Percentiles rank a stretch among this genome's conserved stretches.
Conservation (phyloP, 2,329 filamentous ascomycete genomes). For the Colletotrichum sp. region DNA sequence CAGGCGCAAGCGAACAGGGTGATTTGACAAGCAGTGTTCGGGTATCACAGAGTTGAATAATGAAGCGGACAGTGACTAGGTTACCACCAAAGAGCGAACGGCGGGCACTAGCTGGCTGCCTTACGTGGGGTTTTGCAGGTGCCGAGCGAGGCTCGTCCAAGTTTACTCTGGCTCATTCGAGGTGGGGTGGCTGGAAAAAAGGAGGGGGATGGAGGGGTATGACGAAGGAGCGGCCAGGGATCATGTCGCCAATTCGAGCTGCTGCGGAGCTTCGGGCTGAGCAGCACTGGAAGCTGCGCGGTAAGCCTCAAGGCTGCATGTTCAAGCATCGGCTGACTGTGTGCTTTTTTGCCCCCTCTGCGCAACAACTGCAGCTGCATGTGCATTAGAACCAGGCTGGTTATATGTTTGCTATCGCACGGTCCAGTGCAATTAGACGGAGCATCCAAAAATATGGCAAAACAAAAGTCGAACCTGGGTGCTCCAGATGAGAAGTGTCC, state of each 20-base stretch:
- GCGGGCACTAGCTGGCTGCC: not conserved
- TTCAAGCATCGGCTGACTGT: not conserved
- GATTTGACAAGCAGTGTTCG: not conserved
- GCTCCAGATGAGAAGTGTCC: constrained; percentile 30
- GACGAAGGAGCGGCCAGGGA: constrained; percentile 7
- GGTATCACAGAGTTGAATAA: not conserved
- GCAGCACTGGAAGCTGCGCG: not conserved
- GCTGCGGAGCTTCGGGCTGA: not conserved
- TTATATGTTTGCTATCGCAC: not conserved
- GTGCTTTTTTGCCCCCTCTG: not conserved
- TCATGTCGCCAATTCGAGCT: not conserved
- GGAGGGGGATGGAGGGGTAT: constrained; percentile 9
- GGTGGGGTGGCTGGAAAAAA: constrained; percentile 1
- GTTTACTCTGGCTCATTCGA: not conserved
- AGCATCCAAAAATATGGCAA: not conserved
- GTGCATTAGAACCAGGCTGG: not conserved
- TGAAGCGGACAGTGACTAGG: not conserved
- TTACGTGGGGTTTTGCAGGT: not conserved
- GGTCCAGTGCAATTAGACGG: not conserved
- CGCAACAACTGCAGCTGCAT: not conserved
- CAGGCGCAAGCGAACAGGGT: not conserved
- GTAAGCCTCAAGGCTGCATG: not conserved
- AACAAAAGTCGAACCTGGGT: constrained; percentile 29
- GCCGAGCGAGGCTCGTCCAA: not conserved
- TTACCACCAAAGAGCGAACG: not conserved